Evolutionary conservation across 139 green algal species (phyloP).

Genomic region (Asterochloris sp.): DNA sequence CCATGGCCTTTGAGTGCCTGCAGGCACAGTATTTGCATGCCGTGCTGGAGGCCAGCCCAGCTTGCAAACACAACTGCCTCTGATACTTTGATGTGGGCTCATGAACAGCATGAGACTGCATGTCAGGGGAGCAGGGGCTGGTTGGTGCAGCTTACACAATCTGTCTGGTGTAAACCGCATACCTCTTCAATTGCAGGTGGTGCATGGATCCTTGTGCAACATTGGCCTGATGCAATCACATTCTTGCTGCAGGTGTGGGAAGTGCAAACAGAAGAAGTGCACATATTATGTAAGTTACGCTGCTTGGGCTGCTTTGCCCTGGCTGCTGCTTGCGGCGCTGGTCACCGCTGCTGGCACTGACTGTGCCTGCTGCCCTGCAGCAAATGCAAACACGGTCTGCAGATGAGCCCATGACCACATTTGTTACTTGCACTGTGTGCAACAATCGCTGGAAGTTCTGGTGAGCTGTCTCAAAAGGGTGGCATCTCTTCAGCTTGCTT

Average conservation of each 20-base stretch:
- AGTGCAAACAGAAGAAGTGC: slow-evolving; percentile 85
- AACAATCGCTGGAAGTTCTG: slow-evolving; percentile 93
- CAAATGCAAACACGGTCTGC: slow-evolving; percentile 73
- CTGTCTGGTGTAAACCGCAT: not conserved
- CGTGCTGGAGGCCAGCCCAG: not conserved
- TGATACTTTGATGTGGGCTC: not conserved
- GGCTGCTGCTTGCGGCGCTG: not conserved
- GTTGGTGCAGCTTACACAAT: not conserved
- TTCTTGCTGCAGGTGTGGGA: slow-evolving; percentile 51
- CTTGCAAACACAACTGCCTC: not conserved
- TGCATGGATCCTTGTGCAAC: not conserved
- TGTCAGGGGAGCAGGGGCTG: slow-evolving; percentile 70
- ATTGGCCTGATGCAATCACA: not conserved
- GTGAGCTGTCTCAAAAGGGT: slow-evolving; percentile 29
- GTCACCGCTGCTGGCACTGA: not conserved
- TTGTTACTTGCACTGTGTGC: slow-evolving; percentile 79
- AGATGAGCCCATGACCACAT: slow-evolving; percentile 78
- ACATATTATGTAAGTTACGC: slow-evolving; percentile 59
- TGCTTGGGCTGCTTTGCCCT: not conserved
- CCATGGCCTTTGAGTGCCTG: slow-evolving; percentile 82
- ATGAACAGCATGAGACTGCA: slow-evolving; percentile 56
- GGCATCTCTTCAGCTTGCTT: no score
- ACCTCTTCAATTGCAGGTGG: not conserved
- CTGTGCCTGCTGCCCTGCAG: slow-evolving; percentile 26
- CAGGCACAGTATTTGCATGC: slow-evolving; percentile 28